Evolutionary conservation across 2,329 filamentous ascomycete species (phyloP).

Genomic region (Trichoderma gracile): DNA sequence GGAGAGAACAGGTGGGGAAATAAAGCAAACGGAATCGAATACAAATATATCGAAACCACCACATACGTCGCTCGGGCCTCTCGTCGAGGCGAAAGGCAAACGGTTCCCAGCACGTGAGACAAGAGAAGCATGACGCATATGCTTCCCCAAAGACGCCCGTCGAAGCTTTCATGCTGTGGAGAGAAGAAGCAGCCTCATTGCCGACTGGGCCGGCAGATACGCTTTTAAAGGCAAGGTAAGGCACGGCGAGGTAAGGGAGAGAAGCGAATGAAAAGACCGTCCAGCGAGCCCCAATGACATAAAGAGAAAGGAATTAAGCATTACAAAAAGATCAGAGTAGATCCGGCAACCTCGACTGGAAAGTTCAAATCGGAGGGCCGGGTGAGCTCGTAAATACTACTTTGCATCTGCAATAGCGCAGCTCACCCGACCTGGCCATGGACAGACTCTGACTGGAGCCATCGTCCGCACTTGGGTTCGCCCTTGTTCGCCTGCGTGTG

Average conservation of each 20-base stretch:
- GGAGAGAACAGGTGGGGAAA: slow-evolving; percentile 28
- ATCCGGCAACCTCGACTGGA: slow-evolving; percentile 24
- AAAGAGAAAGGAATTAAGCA: slow-evolving; percentile 11
- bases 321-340: slow-evolving; percentile 9
- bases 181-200: slow-evolving; percentile 26
- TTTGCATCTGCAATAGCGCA: slow-evolving; percentile 23
- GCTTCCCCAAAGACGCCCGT: slow-evolving; percentile 46
- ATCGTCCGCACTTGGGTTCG: slow-evolving; percentile 9
- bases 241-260: slow-evolving; percentile 10
- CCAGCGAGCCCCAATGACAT: slow-evolving; percentile 29
- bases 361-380: slow-evolving; percentile 27
- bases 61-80: slow-evolving; percentile 45
- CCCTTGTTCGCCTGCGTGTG: slow-evolving; percentile 12
- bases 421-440: slow-evolving; percentile 27
- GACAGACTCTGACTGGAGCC: slow-evolving; percentile 10
- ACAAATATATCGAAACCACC: slow-evolving; percentile 3
- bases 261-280: slow-evolving; percentile 31
- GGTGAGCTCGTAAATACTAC: slow-evolving; percentile 25
- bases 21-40: not conserved
- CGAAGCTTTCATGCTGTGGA: slow-evolving; percentile 44
- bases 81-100: slow-evolving; percentile 43
- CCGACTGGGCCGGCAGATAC: slow-evolving; percentile 26
- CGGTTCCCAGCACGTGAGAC: slow-evolving; percentile 49
- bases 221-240: slow-evolving; percentile 22
- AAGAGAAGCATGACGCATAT: slow-evolving; percentile 50